Evolutionary conservation across 257 asterid genomes (phyloP).

Genomic region (Solanum chmielewskii): DNA sequence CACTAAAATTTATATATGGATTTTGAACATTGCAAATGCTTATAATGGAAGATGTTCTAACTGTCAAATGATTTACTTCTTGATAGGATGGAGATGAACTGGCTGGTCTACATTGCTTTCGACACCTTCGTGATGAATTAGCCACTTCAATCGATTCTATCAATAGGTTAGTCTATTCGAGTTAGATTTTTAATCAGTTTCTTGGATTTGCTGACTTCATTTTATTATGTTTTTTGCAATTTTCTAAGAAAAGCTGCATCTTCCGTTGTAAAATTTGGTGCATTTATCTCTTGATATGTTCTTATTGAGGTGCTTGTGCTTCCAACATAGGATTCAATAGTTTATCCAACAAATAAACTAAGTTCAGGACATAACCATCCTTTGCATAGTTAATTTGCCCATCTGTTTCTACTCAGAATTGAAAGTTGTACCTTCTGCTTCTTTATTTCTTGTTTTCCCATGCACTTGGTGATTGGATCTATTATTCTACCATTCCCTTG

Average conservation of each 20-base stretch:
- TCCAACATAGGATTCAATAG: neutral
- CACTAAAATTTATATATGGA: neutral
- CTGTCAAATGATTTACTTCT: neutral
- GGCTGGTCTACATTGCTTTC: constrained; percentile 96
- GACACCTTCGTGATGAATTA: constrained; percentile 84
- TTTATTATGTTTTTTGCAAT: neutral
- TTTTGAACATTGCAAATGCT: neutral
- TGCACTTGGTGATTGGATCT: neutral
- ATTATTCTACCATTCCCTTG: neutral
- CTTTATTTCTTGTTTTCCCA: neutral
- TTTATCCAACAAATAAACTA: neutral
- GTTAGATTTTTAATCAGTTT: neutral
- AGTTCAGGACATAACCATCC: neutral
- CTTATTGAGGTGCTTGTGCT: neutral
- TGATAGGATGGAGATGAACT: constrained; percentile 83
- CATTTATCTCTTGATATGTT: neutral
- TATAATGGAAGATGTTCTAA: neutral
- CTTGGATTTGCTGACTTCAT: neutral
- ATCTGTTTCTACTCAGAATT: neutral
- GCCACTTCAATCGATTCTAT: constrained; percentile 74
- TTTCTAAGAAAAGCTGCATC: neutral
- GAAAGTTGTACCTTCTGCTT: neutral
- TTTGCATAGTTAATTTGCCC: neutral
- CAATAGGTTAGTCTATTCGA: constrained; percentile 61
- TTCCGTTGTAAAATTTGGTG: neutral